A percentile compares a stretch with the other conserved stretches of the same genome.
These are phyloP conservation scores for Tulasnella sp. DNA, from an alignment of 768 basidiomycete genomes.

Conservation along the genomic window DNA sequence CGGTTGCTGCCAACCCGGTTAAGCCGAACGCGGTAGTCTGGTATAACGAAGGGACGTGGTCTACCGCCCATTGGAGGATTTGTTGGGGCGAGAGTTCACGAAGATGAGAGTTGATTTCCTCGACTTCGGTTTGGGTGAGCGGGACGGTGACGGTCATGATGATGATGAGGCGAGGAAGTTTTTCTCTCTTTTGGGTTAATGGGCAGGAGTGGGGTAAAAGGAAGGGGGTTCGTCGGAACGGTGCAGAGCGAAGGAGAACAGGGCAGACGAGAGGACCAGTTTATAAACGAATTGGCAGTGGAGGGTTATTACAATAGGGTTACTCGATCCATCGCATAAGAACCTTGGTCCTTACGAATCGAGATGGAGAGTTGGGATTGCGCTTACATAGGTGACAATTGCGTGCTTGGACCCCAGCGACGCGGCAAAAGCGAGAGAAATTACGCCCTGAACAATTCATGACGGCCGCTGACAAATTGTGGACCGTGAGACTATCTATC, in stretches of 20 bases:
- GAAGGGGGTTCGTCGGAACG: background rate
- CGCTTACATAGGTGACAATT: background rate
- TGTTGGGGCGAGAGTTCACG: slow-evolving; percentile 62
- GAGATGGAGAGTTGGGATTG: background rate
- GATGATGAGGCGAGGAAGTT: slow-evolving; percentile 8
- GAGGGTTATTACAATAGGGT: background rate
- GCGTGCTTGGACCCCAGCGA: background rate
- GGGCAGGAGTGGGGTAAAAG: background rate
- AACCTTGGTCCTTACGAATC: background rate
- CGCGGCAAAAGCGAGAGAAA: background rate
- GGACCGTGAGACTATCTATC: background rate
- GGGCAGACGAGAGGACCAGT: background rate
- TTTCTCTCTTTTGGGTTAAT: background rate
- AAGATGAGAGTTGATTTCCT: slow-evolving; percentile 63
- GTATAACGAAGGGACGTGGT: slow-evolving; percentile 64
- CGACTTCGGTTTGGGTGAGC: slow-evolving; percentile 45
- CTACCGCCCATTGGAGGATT: slow-evolving; percentile 76
- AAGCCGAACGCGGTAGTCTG: slow-evolving; percentile 94
- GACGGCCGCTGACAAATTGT: background rate
- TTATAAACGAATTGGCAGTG: background rate
- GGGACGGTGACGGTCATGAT: slow-evolving; percentile 37
- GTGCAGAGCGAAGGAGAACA: background rate
- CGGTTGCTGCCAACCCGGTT: slow-evolving; percentile 85
- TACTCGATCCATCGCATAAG: background rate
- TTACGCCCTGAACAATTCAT: background rate